These are phyloP conservation scores for Rhizoclosmatium globosum DNA, from an alignment of 192 early-diverging fungal genomes.

Conservation along the genomic window DNA sequence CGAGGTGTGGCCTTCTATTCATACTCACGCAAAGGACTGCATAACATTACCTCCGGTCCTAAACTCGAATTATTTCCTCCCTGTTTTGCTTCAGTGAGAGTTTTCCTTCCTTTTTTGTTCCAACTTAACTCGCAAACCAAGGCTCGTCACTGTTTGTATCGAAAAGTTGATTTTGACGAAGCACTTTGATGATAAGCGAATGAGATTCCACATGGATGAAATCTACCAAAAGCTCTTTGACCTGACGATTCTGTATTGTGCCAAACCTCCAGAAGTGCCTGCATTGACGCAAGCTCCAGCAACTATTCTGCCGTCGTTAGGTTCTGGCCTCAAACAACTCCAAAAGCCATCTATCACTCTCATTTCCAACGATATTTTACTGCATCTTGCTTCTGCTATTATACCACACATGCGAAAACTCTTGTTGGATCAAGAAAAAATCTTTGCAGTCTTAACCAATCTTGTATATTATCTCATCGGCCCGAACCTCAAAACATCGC, in stretches of 20 bases:
- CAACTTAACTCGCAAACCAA: slow-evolving; percentile 7
- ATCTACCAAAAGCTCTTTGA: slow-evolving; percentile 40
- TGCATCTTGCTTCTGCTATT: slow-evolving; percentile 58
- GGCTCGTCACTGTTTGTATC: slow-evolving; percentile 64
- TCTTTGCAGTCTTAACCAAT: slow-evolving; percentile 69
- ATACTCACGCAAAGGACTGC: slow-evolving; percentile 69
- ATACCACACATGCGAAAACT: slow-evolving; percentile 75
- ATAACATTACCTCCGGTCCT: slow-evolving; percentile 57
- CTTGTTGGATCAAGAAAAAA: slow-evolving; percentile 78
- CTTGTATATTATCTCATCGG: slow-evolving; percentile 85
- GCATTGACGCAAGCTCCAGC: not conserved
- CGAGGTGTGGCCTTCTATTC: slow-evolving; percentile 68
- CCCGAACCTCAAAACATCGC: slow-evolving; percentile 67
- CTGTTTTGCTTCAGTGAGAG: slow-evolving; percentile 59
- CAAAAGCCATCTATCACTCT: slow-evolving; percentile 6
- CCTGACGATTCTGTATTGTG: not conserved
- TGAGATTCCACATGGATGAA: slow-evolving; percentile 53
- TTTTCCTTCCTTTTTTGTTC: not conserved
- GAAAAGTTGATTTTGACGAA: slow-evolving; percentile 56
- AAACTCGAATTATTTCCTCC: slow-evolving; percentile 68
- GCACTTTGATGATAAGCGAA: slow-evolving; percentile 70
- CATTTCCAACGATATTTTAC: slow-evolving; percentile 41
- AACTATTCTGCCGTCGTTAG: not conserved
- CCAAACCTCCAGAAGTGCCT: not conserved
- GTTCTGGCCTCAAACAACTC: not conserved